phyloP scores from a whole-genome alignment of 371 early-diverging fungal genomes.

The Saksenaea oblongispora region DNA sequence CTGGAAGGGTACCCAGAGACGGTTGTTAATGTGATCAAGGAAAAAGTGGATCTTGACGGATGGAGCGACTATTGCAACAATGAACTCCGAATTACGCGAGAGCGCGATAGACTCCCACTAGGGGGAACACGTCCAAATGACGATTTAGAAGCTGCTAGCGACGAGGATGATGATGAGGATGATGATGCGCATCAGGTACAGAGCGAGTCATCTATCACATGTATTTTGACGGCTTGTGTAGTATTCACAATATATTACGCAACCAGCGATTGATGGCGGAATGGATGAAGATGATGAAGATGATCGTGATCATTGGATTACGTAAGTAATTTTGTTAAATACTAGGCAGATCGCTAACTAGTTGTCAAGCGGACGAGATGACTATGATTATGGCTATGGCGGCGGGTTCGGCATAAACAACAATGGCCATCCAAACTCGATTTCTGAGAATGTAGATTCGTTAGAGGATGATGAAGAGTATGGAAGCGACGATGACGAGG shows the following conservation, averaged over 20 bases:
- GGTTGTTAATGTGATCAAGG: conserved; percentile 55
- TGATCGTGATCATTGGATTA: conserved; percentile 33
- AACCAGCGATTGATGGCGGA: conserved; percentile 14
- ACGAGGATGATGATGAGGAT: conserved; percentile 26
- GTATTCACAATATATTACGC: conserved; percentile 23
- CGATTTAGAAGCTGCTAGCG: conserved; percentile 19
- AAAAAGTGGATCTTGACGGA: conserved; percentile 69
- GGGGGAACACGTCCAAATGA: conserved; percentile 81
- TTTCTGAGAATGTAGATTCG: conserved; percentile 11
- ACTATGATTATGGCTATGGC: conserved; percentile 25
- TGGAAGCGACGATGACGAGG: conserved; percentile 30
- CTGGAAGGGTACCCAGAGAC: conserved; percentile 70
- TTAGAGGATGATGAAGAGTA: conserved; percentile 27
- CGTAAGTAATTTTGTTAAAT: conserved; percentile 12
- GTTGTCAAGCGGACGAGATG: conserved; percentile 23
- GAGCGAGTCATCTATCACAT: background rate
- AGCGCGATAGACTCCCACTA: conserved; percentile 85
- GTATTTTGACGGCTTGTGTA: background rate
- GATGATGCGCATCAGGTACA: conserved; percentile 27
- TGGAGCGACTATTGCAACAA: conserved; percentile 88
- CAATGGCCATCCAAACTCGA: conserved; percentile 10
- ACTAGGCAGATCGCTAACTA: background rate
- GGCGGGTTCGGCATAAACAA: conserved; percentile 17
- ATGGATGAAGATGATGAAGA: conserved; percentile 33
- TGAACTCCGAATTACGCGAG: conserved; percentile 80